These are phyloP conservation scores for Trichoderma pleuroti DNA, from an alignment of 2,329 filamentous ascomycete genomes.

Conservation along the genomic window DNA sequence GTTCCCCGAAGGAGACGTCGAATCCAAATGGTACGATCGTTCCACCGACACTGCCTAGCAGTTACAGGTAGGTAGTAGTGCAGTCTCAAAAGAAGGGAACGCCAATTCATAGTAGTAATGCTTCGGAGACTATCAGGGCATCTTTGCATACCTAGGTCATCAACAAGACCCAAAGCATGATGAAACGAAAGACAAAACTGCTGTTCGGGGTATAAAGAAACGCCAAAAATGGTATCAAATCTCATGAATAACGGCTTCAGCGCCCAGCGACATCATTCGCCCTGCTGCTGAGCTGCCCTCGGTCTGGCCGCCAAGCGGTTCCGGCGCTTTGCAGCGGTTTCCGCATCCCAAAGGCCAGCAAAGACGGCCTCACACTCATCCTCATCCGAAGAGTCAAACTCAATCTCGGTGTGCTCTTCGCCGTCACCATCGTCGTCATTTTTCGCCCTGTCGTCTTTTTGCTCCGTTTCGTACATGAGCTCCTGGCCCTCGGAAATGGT, in stretches of 20 bases:
- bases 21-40: neutral
- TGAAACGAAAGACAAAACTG: neutral
- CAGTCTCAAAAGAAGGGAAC: too few species aligned
- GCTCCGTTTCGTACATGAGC: slow-evolving; percentile 12
- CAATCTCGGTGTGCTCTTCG: neutral
- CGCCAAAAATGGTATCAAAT: slow-evolving; percentile 1
- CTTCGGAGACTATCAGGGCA: neutral
- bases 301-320: slow-evolving; percentile 34
- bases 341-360: slow-evolving; percentile 57
- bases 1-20: neutral
- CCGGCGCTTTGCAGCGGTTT: slow-evolving; percentile 47
- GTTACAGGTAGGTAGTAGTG: neutral
- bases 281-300: slow-evolving; percentile 21
- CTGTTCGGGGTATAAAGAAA: neutral
- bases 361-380: slow-evolving; percentile 67
- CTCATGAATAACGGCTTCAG: neutral
- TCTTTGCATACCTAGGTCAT: neutral
- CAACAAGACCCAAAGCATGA: neutral
- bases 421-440: neutral
- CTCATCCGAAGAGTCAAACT: slow-evolving; percentile 35
- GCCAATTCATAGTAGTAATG: neutral
- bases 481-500: slow-evolving; percentile 19
- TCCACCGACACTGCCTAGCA: neutral
- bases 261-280: neutral
- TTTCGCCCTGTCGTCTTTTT: neutral